Conservation (phyloP, 164 flowering plant genomes). For the Paratinospora sagittata region DNA sequence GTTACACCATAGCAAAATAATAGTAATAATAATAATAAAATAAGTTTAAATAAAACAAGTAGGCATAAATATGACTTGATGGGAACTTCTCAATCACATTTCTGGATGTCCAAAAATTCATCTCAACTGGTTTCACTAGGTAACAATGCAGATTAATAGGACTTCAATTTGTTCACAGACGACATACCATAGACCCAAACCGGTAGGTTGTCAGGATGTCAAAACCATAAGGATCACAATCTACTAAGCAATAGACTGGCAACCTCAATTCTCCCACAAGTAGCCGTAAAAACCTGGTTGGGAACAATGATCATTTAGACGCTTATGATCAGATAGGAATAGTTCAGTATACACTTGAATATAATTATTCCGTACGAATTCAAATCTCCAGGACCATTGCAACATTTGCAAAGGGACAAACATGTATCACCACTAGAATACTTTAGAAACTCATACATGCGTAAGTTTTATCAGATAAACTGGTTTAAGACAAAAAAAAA, state of each 20-base stretch:
- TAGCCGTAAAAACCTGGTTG: slow-evolving; percentile 72
- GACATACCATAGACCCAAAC: slow-evolving; percentile 87
- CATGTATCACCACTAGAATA: neutral
- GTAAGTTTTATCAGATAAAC: neutral
- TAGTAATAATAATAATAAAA: too few relatives aligned
- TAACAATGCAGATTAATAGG: neutral
- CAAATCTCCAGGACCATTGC: neutral
- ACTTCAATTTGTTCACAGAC: neutral
- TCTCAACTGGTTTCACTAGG: neutral
- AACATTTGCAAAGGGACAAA: neutral
- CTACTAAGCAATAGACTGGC: slow-evolving; percentile 83
- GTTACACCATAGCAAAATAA: neutral
- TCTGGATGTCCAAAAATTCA: neutral
- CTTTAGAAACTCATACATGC: neutral
- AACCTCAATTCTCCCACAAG: slow-evolving; percentile 52
- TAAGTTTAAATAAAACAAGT: neutral
- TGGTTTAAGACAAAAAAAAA: neutral
- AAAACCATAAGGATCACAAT: slow-evolving; percentile 96
- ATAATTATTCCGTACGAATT: neutral
- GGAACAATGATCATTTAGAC: neutral
- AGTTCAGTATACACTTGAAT: neutral
- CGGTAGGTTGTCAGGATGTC: slow-evolving; percentile 86
- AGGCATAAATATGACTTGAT: neutral
- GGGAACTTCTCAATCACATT: neutral
- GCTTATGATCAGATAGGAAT: neutral